Conservation (phyloP, 2,329 filamentous ascomycete genomes). For the Penicillium frequentans region DNA sequence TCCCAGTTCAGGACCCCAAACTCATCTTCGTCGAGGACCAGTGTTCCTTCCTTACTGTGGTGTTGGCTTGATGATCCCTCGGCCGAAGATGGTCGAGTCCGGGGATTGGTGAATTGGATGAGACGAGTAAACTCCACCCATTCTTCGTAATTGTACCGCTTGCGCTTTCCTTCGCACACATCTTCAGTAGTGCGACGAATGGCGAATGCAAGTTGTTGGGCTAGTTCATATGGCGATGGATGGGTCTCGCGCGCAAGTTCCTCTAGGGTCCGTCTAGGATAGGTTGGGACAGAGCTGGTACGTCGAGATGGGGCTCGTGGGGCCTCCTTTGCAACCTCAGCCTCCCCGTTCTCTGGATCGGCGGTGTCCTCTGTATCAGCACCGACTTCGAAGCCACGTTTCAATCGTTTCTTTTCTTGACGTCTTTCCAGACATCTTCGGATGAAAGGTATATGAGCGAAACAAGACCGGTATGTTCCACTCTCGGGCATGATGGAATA, state of each 20-base stretch:
- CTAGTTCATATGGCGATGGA: slow-evolving; percentile 58
- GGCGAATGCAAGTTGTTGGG: slow-evolving; percentile 63
- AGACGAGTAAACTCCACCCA: slow-evolving; percentile 83
- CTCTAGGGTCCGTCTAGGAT: slow-evolving; percentile 38
- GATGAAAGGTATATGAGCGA: slow-evolving; percentile 48
- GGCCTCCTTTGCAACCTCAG: neutral
- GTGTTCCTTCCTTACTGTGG: slow-evolving; percentile 18
- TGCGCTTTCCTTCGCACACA: slow-evolving; percentile 56
- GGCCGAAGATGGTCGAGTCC: slow-evolving; percentile 15
- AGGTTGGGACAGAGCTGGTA: neutral
- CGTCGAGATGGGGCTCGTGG: neutral
- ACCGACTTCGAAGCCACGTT: slow-evolving; percentile 47
- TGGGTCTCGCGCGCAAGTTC: slow-evolving; percentile 49
- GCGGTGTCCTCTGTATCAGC: slow-evolving; percentile 32
- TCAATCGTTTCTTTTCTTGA: slow-evolving; percentile 46
- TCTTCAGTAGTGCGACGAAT: slow-evolving; percentile 68
- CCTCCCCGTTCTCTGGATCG: slow-evolving; percentile 8
- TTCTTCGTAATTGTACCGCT: slow-evolving; percentile 75
- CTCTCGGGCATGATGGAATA: slow-evolving; percentile 65
- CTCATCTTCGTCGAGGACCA: slow-evolving; percentile 52
- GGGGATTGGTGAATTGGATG: slow-evolving; percentile 58
- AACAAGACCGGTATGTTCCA: slow-evolving; percentile 55
- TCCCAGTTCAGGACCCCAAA: slow-evolving; percentile 67
- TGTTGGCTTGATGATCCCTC: neutral
- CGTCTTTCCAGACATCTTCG: slow-evolving; percentile 39